These are phyloP conservation scores for Salix dunnii DNA, from an alignment of 345 rosid species.

Conservation along the genomic window DNA sequence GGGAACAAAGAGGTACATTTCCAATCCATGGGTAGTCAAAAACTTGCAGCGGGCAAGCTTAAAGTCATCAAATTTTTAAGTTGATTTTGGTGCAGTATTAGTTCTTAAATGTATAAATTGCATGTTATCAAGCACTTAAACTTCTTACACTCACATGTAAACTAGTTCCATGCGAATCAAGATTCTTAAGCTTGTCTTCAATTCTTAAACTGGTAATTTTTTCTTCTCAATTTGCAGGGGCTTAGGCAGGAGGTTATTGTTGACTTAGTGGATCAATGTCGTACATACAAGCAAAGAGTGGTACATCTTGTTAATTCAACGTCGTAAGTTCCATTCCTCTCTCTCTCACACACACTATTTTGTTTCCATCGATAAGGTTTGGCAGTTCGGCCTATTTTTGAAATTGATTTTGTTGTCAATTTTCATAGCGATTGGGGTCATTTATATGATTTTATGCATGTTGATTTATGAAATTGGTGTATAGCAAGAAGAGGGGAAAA, in stretches of 20 bases:
- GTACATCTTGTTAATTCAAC: conserved; percentile 98
- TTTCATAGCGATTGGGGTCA: background rate
- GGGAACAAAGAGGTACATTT: conserved; percentile 74
- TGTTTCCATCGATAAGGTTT: background rate
- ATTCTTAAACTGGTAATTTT: background rate
- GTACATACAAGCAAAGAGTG: conserved; percentile 91
- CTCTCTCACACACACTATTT: background rate
- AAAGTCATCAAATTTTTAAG: background rate
- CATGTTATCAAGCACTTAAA: background rate
- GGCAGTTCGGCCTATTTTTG: background rate
- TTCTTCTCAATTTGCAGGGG: conserved; percentile 49
- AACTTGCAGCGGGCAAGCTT: background rate
- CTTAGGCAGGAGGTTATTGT: conserved; percentile 94
- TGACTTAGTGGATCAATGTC: conserved; percentile 97
- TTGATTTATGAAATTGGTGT: background rate
- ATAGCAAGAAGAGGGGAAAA: background rate
- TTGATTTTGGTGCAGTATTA: background rate
- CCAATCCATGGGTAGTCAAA: background rate
- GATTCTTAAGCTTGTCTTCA: conserved; percentile 7
- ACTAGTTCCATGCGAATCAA: background rate
- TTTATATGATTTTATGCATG: background rate
- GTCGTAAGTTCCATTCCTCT: conserved; percentile 51
- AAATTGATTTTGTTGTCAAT: background rate
- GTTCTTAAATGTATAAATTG: background rate
- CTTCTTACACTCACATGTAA: background rate